Evolutionary conservation across 305 asterid genomes (phyloP), one percentile per base, ranked within the genome.

Genomic region (Solanum aculeatissimum): DNA sequence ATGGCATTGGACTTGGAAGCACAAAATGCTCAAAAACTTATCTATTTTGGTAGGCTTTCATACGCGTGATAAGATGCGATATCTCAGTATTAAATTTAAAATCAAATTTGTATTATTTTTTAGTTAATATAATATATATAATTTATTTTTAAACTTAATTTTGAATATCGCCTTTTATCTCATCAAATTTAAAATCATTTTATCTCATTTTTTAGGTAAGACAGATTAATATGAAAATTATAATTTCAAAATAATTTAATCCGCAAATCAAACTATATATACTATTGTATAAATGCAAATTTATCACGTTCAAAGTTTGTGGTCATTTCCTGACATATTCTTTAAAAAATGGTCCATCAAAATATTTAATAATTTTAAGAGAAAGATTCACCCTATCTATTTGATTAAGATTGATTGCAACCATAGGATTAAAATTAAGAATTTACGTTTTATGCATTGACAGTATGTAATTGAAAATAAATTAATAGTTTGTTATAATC

Each of bases 351-450:
- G 82, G 66, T 51, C 82, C 49, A 51, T 77, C 25, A 49, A 25
- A 25, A 77, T 51, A 29, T 40, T 4, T 57, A 75, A 49, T 75
- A 16, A 25, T 75, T 47, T 75, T 75, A 9, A 18, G 63, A 77
- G 62, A 77, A 47, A 49, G 45, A 77, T 18, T 53, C 66, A 77
- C 66, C 62, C 45, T 51, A 77, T 77, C 82, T 11, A 6, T 47
- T 75, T 7, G 65, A 77, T 27, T 77, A 29, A 27, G 65, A 77
- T 51, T 77, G 82, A 77, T 18, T 14, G 15, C 0, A 12, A 18
- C 47, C 11, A 27, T 0, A 0, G 1, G 4, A 29, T 51, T 49
- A 51, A 77, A 55, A 51, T 7, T 2, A 51, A n/a, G 78, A 35
- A 10, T 27, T 77, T 16, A 18, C 1, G 2, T 75, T 47, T 2